Percentiles rank a stretch among this genome's conserved stretches.
Conservation (phyloP, 1,284 basidiomycete genomes). For the Ganoderma boninense region DNA sequence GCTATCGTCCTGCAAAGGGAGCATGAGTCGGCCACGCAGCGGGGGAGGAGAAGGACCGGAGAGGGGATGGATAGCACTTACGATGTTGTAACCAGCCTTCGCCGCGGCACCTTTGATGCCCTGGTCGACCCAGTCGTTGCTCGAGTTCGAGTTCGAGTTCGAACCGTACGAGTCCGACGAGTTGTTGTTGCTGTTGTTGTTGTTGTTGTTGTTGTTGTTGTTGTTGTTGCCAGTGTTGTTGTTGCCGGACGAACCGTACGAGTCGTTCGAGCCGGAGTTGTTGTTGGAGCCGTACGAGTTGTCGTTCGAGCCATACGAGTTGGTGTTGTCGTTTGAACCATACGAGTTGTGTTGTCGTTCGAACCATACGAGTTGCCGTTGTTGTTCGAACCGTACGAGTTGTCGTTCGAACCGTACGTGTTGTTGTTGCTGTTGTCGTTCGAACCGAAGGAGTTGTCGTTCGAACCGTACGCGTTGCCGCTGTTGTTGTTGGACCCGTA, state of each 20-base stretch:
- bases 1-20: constrained; percentile 33
- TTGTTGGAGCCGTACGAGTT: constrained; percentile 19
- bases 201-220: constrained; percentile 1
- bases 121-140: constrained; percentile 49
- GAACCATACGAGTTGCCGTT: constrained; percentile 11
- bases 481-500: constrained; percentile 8
- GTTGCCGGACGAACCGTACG: constrained; percentile 27
- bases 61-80: constrained; percentile 39
- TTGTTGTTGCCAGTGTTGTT: constrained; percentile 7
- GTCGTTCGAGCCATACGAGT: constrained; percentile 11
- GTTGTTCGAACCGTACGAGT: not conserved
- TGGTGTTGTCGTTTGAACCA: constrained; percentile 17
- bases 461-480: too few species aligned
- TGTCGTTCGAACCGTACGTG: not conserved
- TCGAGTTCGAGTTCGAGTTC: constrained; percentile 30
- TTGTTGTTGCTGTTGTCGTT: constrained; percentile 18
- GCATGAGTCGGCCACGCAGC: not conserved
- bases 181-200: constrained; percentile 30
- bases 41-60: not conserved
- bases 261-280: constrained; percentile 13
- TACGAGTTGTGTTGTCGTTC: constrained; percentile 24
- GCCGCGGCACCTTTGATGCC: constrained; percentile 51
- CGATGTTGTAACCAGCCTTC: constrained; percentile 56
- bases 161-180: constrained; percentile 35
- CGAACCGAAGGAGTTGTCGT: constrained; percentile 19